Percentiles rank a stretch among this genome's conserved stretches.
These are phyloP conservation scores for Penicillium pulvis DNA, from an alignment of 495 filamentous ascomycete species.

Conservation along the genomic window DNA sequence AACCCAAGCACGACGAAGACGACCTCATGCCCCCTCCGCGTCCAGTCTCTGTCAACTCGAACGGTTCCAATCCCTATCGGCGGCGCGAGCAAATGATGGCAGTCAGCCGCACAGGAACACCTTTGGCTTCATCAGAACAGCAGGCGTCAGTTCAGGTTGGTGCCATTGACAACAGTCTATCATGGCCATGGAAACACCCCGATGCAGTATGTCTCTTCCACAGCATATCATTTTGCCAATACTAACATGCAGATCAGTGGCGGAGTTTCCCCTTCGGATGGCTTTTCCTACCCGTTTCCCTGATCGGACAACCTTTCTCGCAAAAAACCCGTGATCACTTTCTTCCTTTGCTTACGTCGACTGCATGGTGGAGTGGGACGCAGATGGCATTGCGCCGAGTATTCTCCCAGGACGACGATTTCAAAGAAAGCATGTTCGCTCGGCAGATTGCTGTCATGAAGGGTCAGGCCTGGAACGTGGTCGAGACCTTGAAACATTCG, in stretches of 20 bases:
- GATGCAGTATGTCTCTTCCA: constrained; percentile 66
- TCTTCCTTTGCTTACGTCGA: constrained; percentile 88
- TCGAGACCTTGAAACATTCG: constrained; percentile 88
- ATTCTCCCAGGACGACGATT: constrained; percentile 90
- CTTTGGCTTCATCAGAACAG: constrained; percentile 43
- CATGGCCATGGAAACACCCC: constrained; percentile 99
- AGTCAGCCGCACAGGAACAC: constrained; percentile 61
- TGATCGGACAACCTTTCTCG: constrained; percentile 95
- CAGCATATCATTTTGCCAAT: not conserved
- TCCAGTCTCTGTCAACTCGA: constrained; percentile 55
- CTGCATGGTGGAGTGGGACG: constrained; percentile 95
- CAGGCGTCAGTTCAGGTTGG: constrained; percentile 74
- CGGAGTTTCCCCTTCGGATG: constrained; percentile 96
- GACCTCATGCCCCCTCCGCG: constrained; percentile 56
- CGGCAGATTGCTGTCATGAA: constrained; percentile 98
- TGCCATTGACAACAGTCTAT: constrained; percentile 96
- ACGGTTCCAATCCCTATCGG: constrained; percentile 63
- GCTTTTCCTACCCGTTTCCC: constrained; percentile 94
- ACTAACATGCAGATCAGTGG: constrained; percentile 52
- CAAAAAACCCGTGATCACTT: constrained; percentile 92
- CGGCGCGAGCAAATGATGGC: constrained; percentile 85
- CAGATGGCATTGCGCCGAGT: constrained; percentile 79
- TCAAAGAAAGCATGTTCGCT: constrained; percentile 97
- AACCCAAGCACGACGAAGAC: constrained; percentile 47
- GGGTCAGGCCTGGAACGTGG: constrained; percentile 98